Evolutionary conservation across 495 filamentous ascomycete species (phyloP), one percentile per base, ranked within the genome.

Genomic region (Annulohypoxylon maeteangense): DNA sequence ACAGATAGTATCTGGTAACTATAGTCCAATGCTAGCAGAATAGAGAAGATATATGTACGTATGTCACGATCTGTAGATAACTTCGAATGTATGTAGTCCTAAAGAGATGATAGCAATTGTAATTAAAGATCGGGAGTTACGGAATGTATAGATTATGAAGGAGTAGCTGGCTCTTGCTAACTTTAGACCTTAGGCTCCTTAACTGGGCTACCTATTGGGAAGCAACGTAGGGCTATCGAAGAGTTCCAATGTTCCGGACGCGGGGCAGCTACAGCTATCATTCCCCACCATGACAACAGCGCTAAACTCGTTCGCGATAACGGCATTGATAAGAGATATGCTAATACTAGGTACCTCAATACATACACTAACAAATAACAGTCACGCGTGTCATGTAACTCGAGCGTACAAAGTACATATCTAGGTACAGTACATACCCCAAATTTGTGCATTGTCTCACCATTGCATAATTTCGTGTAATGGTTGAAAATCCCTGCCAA

Each of bases 401-500:
- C n/a, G n/a, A n/a, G n/a, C n/a, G n/a, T n/a, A n/a, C n/a, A n/a
- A n/a, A n/a, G n/a, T n/a, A n/a, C n/a, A n/a, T 36, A 36, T 1
- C 4, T 36, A 36, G 32, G 32, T 36, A 36, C 32, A 7, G 32
- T 32, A 32, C 6, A 16, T 40, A 40, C 36, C n/a, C 36, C 14
- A 12, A 14, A 4, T 10, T 44, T 18, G n/a, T 44, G n/a, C 40
- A 44, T 16, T 53, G 48, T 31, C 18, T 48, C 7, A 31, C 38
- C 7, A 53, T 56, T 56, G 38, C 29, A 11, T 56, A 56, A 56
- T 56, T 10, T 0, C 10, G 18, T 57, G 50, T n/a, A 69, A 67
- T 72, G 64, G 16, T 20, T 22, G 45, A 14, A 72, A 72, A 72
- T 50, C 63, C 59, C 44, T 64, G 69, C 69, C 69, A 72, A 72